A percentile compares a stretch with the other conserved stretches of the same genome.
These are phyloP conservation scores for Crucibulum laeve DNA, from an alignment of 768 basidiomycete species.

Conservation along the genomic window DNA sequence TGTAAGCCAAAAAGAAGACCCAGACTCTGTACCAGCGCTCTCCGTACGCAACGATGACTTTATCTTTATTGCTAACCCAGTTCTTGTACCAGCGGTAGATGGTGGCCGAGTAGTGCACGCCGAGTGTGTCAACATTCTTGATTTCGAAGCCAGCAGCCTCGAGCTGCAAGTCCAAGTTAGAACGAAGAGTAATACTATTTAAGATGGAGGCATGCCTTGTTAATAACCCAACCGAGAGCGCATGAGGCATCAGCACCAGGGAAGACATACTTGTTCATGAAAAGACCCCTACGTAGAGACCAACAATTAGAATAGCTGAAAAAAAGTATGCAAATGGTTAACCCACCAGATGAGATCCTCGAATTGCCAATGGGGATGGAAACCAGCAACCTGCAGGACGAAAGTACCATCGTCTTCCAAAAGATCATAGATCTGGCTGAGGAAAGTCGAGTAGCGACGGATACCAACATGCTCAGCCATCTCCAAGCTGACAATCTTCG, in stretches of 20 bases:
- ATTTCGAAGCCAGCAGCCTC: constrained; percentile 95
- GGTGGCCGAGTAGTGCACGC: constrained; percentile 95
- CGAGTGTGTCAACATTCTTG: constrained; percentile 94
- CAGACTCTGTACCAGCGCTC: constrained; percentile 93
- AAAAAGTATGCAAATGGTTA: no score
- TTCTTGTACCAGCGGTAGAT: constrained; percentile 93
- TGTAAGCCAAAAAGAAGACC: constrained; percentile 96
- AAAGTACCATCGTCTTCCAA: constrained; percentile 93
- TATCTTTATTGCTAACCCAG: constrained; percentile 93
- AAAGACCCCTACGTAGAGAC: constrained; percentile 67
- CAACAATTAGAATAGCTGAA: background rate
- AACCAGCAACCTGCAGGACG: constrained; percentile 95
- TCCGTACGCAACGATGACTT: constrained; percentile 85
- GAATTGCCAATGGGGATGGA: constrained; percentile 95
- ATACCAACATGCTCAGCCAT: constrained; percentile 99
- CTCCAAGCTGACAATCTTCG: constrained; percentile 94
- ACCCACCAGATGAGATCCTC: constrained; percentile 92
- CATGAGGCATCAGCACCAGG: constrained; percentile 97
- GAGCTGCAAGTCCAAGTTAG: constrained; percentile 38
- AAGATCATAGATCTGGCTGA: constrained; percentile 88
- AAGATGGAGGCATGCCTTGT: constrained; percentile 27
- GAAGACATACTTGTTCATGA: constrained; percentile 99
- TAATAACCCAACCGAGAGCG: constrained; percentile 93
- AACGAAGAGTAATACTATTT: background rate
- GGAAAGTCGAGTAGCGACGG: constrained; percentile 84